A percentile compares a stretch with the other conserved stretches of the same genome.
Conservation (phyloP, 306 rosid genomes). For the Corylus heterophylla region DNA sequence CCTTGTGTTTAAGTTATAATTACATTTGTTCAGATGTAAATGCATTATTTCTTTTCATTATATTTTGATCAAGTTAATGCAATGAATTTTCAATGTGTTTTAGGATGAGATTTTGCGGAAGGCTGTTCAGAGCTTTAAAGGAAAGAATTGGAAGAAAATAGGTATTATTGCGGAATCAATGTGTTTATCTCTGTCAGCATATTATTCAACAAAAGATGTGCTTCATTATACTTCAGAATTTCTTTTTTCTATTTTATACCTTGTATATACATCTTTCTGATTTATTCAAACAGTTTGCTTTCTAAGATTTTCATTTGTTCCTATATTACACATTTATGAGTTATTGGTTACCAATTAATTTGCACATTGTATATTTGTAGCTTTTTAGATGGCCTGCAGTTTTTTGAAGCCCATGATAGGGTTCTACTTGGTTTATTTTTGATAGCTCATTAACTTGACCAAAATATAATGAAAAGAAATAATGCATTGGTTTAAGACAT, state of each 20-base stretch:
- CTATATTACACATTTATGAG: neutral
- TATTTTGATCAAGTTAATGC: neutral
- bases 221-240: neutral
- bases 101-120: constrained; percentile 80
- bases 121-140: constrained; percentile 90
- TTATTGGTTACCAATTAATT: neutral
- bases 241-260: neutral
- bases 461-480: too few species aligned
- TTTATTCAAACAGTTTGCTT: neutral
- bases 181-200: constrained; percentile 11
- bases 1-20: neutral
- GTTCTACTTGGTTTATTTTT: neutral
- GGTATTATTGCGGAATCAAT: constrained; percentile 43
- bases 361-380: neutral
- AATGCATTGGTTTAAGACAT: too few species aligned
- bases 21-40: neutral
- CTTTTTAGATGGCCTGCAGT: neutral
- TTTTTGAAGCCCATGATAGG: neutral
- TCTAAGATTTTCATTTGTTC: neutral
- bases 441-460: too few species aligned
- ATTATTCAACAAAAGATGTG: neutral
- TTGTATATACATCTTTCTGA: neutral
- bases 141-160: constrained; percentile 98
- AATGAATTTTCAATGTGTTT: constrained; percentile 30
- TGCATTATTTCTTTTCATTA: neutral